Evolutionary conservation across 164 flowering plant genomes (phyloP), one percentile per base, ranked within the genome.

Genomic region (Macadamia tetraphylla): DNA sequence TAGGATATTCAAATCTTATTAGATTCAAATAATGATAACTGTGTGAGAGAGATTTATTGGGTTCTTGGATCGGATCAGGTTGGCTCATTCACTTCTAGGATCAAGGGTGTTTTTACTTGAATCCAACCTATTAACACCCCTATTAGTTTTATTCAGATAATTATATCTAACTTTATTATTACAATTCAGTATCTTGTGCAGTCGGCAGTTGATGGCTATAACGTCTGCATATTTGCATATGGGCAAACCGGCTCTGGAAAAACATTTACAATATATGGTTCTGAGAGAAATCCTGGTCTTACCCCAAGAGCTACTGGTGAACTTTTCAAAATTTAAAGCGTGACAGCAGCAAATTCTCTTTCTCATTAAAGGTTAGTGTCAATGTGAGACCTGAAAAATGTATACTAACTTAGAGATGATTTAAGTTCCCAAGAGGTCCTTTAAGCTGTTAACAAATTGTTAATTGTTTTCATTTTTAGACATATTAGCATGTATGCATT

Each of bases 171-270:
- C 6, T 23, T 13, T 35, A 0, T 29, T 17, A 30, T 44, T 78
- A 0, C 44, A 7, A 68, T 81, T 78, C 94, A 95, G 99, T 95
- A 92, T 77, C 74, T 95, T 73, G 98, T 95, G 71, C 99, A 95
- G 79, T 95, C 99, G 51, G 96, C 99, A 4, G 85, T 89, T 17
- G 99, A 92, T 85, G 99, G 99, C 29, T 95, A 80, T 68, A 95
- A 95, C 73, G 98, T 95, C 0, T 95, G 98, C 75, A 89, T 95
- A 75, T 95, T 95, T 82, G 99, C 98, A 3, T 95, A 95, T 81
- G 99, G 99, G 31, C 99, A 95, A 88, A 95, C 99, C 77, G 98
- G 99, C 69, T 95, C 99, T 29, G 99, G 99, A 69, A 95, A 95
- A 74, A 95, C 99, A 64, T 95, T 85, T 61, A 95, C 99, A 42